Percentiles rank a stretch among this genome's conserved stretches.
These are phyloP conservation scores for Penicillium herquei DNA, from an alignment of 495 filamentous ascomycete species.

Conservation along the genomic window DNA sequence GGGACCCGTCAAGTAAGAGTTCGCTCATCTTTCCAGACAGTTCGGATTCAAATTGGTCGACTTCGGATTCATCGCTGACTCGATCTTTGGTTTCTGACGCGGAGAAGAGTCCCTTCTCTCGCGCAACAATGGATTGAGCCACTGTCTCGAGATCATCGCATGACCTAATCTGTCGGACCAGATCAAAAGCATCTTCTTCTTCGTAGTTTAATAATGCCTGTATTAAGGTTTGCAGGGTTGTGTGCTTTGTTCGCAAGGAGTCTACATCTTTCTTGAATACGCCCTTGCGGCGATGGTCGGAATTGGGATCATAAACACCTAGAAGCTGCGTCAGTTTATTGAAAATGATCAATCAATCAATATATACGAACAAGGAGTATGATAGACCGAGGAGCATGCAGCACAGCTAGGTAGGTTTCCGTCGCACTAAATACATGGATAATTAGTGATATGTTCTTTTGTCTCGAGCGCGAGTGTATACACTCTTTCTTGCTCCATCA, in stretches of 20 bases:
- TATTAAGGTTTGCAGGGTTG: conserved; percentile 86
- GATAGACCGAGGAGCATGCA: conserved; percentile 92
- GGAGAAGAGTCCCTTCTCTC: conserved; percentile 42
- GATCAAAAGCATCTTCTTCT: conserved; percentile 72
- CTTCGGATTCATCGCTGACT: conserved; percentile 32
- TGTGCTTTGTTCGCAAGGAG: conserved; percentile 79
- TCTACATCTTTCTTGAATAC: conserved; percentile 96
- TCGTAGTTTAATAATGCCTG: conserved; percentile 88
- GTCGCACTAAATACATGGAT: conserved; percentile 62
- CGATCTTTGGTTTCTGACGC: conserved; percentile 12
- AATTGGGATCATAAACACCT: conserved; percentile 91
- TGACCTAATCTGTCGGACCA: conserved; percentile 83
- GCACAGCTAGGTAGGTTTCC: conserved; percentile 90
- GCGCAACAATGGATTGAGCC: conserved; percentile 71
- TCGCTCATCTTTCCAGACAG: conserved; percentile 92
- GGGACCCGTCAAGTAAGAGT: conserved; percentile 83
- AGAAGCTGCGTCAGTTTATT: not conserved
- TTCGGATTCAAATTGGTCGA: conserved; percentile 75
- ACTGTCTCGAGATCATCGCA: conserved; percentile 91
- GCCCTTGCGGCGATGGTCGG: conserved; percentile 92
- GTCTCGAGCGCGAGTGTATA: too few species aligned
- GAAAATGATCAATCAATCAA: not conserved
- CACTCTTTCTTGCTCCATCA: too few species aligned
- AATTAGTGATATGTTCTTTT: conserved; percentile 13
- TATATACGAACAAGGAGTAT: conserved; percentile 57